phyloP scores from a whole-genome alignment of 345 rosid genomes.

The Salix suchowensis region DNA sequence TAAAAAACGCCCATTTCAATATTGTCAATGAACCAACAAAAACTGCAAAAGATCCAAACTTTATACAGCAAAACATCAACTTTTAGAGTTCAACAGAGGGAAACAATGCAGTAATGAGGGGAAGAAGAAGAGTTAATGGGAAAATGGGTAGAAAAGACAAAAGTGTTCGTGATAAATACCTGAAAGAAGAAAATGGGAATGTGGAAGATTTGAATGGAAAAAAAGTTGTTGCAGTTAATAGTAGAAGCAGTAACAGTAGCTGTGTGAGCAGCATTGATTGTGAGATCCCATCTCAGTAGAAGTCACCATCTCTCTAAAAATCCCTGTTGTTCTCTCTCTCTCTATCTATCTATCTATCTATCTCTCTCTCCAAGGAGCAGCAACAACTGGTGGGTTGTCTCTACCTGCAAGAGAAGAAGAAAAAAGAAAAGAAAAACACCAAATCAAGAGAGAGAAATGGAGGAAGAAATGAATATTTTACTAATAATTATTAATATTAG shows the following conservation, averaged over 20 bases:
- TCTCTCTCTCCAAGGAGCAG: slow-evolving; percentile 1
- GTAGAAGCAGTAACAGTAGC: background rate
- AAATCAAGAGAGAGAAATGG: background rate
- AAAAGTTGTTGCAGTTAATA: background rate
- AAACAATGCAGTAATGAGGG: background rate
- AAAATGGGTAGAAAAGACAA: background rate
- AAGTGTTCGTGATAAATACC: background rate
- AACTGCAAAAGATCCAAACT: background rate
- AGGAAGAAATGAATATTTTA: background rate
- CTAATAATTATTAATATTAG: background rate
- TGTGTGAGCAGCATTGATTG: background rate
- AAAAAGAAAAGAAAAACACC: background rate
- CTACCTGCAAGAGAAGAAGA: background rate
- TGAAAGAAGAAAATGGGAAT: background rate
- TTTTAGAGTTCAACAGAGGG: background rate
- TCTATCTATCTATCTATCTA: slow-evolving; percentile 2
- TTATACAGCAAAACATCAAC: background rate
- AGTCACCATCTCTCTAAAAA: background rate
- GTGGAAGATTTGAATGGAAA: slow-evolving; percentile 4
- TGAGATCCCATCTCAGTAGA: slow-evolving; percentile 6
- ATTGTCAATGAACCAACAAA: background rate
- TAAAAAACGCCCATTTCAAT: background rate
- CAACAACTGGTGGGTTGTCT: slow-evolving; percentile 11
- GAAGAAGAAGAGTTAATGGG: background rate
- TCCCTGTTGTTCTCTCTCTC: background rate